A percentile compares a stretch with the other conserved stretches of the same genome.
These are phyloP conservation scores for Wickerhamiella siamensis DNA, from an alignment of 805 yeast species.

Conservation along the genomic window DNA sequence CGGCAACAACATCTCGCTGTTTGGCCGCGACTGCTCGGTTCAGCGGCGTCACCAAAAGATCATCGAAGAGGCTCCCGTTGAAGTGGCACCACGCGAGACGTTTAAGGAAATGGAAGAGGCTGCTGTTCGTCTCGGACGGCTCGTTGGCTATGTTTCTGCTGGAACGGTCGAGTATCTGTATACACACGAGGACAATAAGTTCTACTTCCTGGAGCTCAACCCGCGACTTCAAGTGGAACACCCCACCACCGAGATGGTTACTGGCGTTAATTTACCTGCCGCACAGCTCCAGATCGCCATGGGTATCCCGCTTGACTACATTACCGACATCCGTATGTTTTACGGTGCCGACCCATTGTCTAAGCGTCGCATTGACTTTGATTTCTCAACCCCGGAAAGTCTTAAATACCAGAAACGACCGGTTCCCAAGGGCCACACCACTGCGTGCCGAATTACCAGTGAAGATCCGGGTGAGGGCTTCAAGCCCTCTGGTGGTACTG, in stretches of 20 bases:
- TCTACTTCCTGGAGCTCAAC: constrained; percentile 89
- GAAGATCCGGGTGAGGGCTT: constrained; percentile 99
- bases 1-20: constrained; percentile 91
- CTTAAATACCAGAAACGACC: constrained; percentile 79
- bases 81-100: constrained; percentile 75
- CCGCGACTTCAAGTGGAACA: constrained; percentile 99
- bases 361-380: constrained; percentile 79
- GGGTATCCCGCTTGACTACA: constrained; percentile 97
- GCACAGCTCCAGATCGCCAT: constrained; percentile 98
- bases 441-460: constrained; percentile 97
- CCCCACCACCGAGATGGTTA: constrained; percentile 99
- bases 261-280: constrained; percentile 95
- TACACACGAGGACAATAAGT: constrained; percentile 85
- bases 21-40: constrained; percentile 98
- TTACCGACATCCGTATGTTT: constrained; percentile 78
- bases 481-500: constrained; percentile 94
- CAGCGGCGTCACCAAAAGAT: constrained; percentile 99
- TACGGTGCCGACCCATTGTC: constrained; percentile 96
- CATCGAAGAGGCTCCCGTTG: constrained; percentile 98
- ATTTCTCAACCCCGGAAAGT: constrained; percentile 60
- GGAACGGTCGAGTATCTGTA: constrained; percentile 98
- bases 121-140: constrained; percentile 89
- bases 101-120: constrained; percentile 90
- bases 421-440: constrained; percentile 93
- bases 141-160: constrained; percentile 97